Evolutionary conservation across 2,329 filamentous ascomycete species (phyloP).

Genomic region (Aspergillus sp.): DNA sequence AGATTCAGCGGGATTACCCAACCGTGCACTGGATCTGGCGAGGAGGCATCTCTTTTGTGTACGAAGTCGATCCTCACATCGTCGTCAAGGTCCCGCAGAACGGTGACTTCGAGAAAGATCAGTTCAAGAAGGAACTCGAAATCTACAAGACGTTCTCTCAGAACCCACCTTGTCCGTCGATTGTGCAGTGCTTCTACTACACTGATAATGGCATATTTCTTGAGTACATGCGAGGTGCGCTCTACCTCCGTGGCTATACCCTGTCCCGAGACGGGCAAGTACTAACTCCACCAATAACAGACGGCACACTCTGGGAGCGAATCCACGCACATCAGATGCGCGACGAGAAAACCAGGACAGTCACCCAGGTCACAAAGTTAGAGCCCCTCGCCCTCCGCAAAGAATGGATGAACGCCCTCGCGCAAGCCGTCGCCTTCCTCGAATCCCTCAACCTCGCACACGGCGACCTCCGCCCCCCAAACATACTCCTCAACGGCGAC

Average conservation of each 20-base stretch:
- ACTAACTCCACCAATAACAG: conserved; percentile 8
- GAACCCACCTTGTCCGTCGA: conserved; percentile 26
- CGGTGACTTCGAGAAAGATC: conserved; percentile 30
- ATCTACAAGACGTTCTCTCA: conserved; percentile 30
- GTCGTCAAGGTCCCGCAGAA: conserved; percentile 34
- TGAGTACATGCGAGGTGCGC: conserved; percentile 35
- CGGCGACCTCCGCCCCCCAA: conserved; percentile 37
- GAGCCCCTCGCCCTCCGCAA: conserved; percentile 33
- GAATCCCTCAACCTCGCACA: conserved; percentile 40
- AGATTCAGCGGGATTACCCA: conserved; percentile 25
- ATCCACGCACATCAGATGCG: conserved; percentile 31
- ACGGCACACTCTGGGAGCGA: conserved; percentile 25
- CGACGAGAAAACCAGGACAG: conserved; percentile 24
- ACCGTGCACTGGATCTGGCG: conserved; percentile 29
- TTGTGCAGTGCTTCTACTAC: conserved; percentile 30
- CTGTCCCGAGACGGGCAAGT: no score
- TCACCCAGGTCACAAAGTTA: conserved; percentile 33
- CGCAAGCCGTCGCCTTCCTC: conserved; percentile 36
- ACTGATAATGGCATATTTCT: conserved; percentile 31
- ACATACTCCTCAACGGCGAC: conserved; percentile 36
- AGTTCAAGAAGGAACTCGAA: conserved; percentile 31
- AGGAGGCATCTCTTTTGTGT: conserved; percentile 33
- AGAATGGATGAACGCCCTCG: conserved; percentile 39
- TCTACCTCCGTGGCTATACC: no score
- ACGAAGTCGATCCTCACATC: conserved; percentile 34